Conservation (phyloP, 1,139 yeast genomes). For the Taphrina wiesneri region DNA sequence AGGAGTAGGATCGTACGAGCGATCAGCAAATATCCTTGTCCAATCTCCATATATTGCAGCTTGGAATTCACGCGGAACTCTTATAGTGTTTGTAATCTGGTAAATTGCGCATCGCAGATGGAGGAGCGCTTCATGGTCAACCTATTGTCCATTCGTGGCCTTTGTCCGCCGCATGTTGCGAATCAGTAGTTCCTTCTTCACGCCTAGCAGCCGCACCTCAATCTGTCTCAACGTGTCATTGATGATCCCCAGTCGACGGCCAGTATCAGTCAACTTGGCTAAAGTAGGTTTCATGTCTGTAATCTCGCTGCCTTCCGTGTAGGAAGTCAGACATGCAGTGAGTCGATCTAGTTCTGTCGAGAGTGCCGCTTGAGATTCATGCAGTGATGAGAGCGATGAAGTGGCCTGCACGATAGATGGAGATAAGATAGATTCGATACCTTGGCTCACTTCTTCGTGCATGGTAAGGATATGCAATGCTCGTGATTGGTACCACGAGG, state of each 20-base stretch:
- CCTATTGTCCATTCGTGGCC: no score
- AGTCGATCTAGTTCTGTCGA: neutral
- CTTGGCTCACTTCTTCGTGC: slow-evolving; percentile 18
- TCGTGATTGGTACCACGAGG: no score
- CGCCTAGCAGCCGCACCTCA: neutral
- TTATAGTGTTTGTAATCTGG: no score
- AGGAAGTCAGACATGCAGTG: neutral
- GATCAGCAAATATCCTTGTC: neutral
- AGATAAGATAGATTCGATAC: neutral
- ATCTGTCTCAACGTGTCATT: slow-evolving; percentile 3
- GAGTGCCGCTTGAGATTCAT: slow-evolving; percentile 7
- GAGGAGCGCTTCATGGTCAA: no score
- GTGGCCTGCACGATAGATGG: neutral
- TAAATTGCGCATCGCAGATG: no score
- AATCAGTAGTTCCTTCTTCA: slow-evolving; percentile 17
- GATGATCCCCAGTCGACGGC: neutral
- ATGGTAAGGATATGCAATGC: no score
- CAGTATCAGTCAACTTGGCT: slow-evolving; percentile 5
- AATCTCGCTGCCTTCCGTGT: neutral
- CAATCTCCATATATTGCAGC: neutral
- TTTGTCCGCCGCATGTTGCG: neutral
- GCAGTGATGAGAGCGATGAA: slow-evolving; percentile 4
- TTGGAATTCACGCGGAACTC: neutral
- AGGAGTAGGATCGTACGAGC: no score
- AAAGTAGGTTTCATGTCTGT: slow-evolving; percentile 1